Percentiles rank a stretch among this genome's conserved stretches.
These are phyloP conservation scores for Claviceps cyperi DNA, from an alignment of 2,329 filamentous ascomycete species.

Conservation along the genomic window DNA sequence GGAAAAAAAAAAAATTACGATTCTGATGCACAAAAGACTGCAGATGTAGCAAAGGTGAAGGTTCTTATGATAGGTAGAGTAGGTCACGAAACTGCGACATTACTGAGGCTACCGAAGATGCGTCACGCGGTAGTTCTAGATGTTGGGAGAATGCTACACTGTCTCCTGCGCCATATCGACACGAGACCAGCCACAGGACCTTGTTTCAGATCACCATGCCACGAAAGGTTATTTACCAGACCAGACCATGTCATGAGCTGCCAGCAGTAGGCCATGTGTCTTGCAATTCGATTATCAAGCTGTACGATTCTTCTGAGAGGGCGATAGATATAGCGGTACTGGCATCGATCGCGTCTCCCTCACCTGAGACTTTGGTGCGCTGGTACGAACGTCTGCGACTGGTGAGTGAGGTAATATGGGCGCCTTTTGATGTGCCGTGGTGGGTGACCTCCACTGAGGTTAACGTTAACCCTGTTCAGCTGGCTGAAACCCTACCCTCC, in stretches of 20 bases:
- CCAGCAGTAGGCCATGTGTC: background rate
- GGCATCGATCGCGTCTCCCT: background rate
- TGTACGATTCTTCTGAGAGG: background rate
- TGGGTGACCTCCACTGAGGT: background rate
- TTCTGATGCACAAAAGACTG: background rate
- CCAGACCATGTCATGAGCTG: background rate
- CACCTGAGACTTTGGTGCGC: background rate
- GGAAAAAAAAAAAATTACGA: background rate
- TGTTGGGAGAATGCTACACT: conserved; percentile 3
- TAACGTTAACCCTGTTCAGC: background rate
- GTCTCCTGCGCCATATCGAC: background rate
- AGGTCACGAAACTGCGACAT: background rate
- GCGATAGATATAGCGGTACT: background rate
- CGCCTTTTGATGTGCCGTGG: background rate
- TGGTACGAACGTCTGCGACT: background rate
- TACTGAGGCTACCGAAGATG: background rate
- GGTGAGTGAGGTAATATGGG: background rate
- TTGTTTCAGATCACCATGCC: background rate
- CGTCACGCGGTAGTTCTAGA: background rate
- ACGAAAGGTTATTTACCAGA: background rate
- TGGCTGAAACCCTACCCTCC: background rate
- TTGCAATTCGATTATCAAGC: background rate
- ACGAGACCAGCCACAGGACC: background rate
- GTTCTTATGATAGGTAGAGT: too few relatives aligned
- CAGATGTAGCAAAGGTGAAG: background rate